Conservation (phyloP, 2,329 filamentous ascomycete genomes). For the Apiospora phragmitis region DNA sequence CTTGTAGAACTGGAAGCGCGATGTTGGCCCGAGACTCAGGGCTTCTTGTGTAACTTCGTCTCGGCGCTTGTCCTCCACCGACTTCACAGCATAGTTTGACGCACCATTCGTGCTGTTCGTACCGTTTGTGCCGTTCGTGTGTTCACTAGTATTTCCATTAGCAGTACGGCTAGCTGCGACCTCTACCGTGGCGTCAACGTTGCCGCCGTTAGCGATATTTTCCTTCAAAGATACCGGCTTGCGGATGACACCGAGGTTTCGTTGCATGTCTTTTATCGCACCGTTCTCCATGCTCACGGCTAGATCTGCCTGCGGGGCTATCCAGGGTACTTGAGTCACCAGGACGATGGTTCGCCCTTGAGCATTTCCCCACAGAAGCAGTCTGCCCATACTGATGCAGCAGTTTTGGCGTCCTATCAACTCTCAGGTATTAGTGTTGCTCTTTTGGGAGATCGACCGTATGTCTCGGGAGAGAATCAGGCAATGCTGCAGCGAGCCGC, state of each 20-base stretch:
- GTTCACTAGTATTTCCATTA: slow-evolving; percentile 17
- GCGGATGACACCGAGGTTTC: slow-evolving; percentile 47
- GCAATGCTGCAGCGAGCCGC: not conserved
- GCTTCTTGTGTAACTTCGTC: slow-evolving; percentile 49
- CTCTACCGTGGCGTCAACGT: slow-evolving; percentile 32
- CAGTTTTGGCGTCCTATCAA: slow-evolving; percentile 52
- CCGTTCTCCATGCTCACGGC: slow-evolving; percentile 49
- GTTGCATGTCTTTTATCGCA: slow-evolving; percentile 39
- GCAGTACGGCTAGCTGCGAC: slow-evolving; percentile 21
- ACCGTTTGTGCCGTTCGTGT: slow-evolving; percentile 12
- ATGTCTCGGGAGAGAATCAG: not conserved
- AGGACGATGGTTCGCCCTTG: slow-evolving; percentile 53
- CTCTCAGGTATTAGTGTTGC: not conserved
- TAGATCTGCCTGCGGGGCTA: slow-evolving; percentile 51
- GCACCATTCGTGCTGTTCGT: slow-evolving; percentile 18
- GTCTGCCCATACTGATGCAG: slow-evolving; percentile 54
- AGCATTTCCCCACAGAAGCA: slow-evolving; percentile 59
- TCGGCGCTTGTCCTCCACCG: slow-evolving; percentile 35
- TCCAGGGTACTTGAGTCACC: slow-evolving; percentile 58
- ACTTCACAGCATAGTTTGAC: slow-evolving; percentile 29
- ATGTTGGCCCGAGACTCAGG: slow-evolving; percentile 46
- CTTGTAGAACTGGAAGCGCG: slow-evolving; percentile 47
- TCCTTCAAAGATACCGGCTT: slow-evolving; percentile 44
- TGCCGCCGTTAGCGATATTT: slow-evolving; percentile 36
- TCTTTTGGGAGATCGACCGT: not conserved